Percentiles rank a stretch among this genome's conserved stretches.
Evolutionary conservation across 2,329 filamentous ascomycete species (phyloP).

Genomic region (Pyrenochaeta sp.): DNA sequence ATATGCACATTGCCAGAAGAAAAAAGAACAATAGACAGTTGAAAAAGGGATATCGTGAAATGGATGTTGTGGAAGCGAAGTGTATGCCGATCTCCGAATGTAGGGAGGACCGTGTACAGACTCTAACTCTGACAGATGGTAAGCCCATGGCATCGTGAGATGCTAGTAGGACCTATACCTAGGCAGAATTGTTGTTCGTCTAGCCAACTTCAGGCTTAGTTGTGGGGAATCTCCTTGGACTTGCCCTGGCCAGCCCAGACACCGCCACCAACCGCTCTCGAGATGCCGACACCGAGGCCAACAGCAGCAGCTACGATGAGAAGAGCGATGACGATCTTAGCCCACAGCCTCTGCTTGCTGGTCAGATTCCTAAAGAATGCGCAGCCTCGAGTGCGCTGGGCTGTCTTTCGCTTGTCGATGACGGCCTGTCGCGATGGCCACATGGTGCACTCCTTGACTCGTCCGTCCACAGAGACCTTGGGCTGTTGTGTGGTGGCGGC

Average conservation of each 20-base stretch:
- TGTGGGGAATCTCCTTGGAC: conserved; percentile 44
- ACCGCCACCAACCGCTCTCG: conserved; percentile 56
- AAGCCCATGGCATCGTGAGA: not conserved
- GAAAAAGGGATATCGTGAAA: conserved; percentile 27
- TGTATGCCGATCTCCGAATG: conserved; percentile 20
- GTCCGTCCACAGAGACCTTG: conserved; percentile 51
- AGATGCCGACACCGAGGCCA: conserved; percentile 58
- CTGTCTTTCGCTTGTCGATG: conserved; percentile 50
- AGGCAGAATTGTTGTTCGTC: conserved; percentile 12
- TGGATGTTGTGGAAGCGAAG: conserved; percentile 19
- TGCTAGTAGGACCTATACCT: conserved; percentile 2
- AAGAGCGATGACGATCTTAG: conserved; percentile 55
- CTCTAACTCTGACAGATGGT: not conserved
- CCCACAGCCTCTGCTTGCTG: conserved; percentile 54
- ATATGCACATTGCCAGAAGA: conserved; percentile 19
- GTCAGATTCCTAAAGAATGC: conserved; percentile 51
- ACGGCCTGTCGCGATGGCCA: conserved; percentile 59
- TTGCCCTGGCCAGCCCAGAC: conserved; percentile 53
- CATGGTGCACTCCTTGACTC: conserved; percentile 59
- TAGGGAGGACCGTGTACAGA: conserved; percentile 4
- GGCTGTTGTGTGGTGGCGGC: conserved; percentile 50
- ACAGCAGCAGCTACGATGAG: conserved; percentile 56
- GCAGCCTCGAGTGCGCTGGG: conserved; percentile 50
- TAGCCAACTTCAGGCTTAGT: conserved; percentile 15
- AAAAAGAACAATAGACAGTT: conserved; percentile 20